These are phyloP conservation scores for Vigna reflexopilosa DNA, from an alignment of 306 rosid species.

Conservation along the genomic window DNA sequence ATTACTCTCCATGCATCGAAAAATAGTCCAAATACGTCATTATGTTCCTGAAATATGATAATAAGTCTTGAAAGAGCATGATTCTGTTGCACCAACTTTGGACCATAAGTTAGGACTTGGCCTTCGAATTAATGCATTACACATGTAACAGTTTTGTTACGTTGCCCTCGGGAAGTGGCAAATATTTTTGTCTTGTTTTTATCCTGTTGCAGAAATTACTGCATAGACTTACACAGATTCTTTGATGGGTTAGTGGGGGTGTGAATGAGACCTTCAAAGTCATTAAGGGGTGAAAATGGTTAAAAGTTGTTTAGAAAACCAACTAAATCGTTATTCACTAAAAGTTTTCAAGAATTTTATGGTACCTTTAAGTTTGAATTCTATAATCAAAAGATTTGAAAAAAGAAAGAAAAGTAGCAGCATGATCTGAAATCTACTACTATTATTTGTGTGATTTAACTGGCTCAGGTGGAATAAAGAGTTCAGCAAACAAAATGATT, in stretches of 20 bases:
- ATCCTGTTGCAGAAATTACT: slow-evolving; percentile 18
- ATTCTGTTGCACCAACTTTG: slow-evolving; percentile 41
- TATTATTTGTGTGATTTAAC: slow-evolving; percentile 1
- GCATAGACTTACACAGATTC: slow-evolving; percentile 36
- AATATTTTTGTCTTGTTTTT: background rate
- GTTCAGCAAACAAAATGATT: slow-evolving; percentile 1
- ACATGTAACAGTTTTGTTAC: slow-evolving; percentile 6
- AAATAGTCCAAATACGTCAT: slow-evolving; percentile 41
- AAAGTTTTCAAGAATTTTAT: slow-evolving; percentile 34
- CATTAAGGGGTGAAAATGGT: slow-evolving; percentile 15
- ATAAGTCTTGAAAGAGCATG: slow-evolving; percentile 21
- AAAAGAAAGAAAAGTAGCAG: background rate
- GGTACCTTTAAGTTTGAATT: slow-evolving; percentile 12
- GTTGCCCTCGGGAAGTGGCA: slow-evolving; percentile 39
- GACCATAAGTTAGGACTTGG: slow-evolving; percentile 35
- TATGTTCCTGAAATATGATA: slow-evolving; percentile 29
- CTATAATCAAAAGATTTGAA: slow-evolving; percentile 15
- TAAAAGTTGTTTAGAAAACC: slow-evolving; percentile 19
- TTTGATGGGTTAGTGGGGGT: slow-evolving; percentile 29
- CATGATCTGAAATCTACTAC: slow-evolving; percentile 15
- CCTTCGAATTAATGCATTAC: slow-evolving; percentile 30
- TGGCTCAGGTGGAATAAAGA: slow-evolving; percentile 20
- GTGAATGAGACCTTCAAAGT: slow-evolving; percentile 24
- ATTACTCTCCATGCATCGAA: slow-evolving; percentile 31
- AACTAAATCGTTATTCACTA: background rate